Base-by-base conservation (phyloP, 768 basidiomycete species). In the Hemileccinum rubropunctum region DNA sequence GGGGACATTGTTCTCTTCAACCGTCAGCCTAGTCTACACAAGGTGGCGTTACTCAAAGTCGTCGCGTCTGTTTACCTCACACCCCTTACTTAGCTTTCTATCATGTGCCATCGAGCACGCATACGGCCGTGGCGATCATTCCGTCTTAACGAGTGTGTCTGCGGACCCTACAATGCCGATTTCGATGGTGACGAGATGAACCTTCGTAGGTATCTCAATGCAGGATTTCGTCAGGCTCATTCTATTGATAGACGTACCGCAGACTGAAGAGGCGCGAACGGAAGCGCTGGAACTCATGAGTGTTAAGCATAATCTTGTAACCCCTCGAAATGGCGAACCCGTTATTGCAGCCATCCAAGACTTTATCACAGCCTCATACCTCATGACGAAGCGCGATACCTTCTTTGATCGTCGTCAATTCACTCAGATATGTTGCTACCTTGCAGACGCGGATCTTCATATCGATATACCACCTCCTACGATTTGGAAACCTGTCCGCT, bases 171-270 rank as follows among this genome's bases (percentile, higher is more conserved):
- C 72, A 98, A 98, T 64, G 97, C 97, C 42, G 97, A 99, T 76
- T 99, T 99, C 57, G 97, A 99, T 66, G 97, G 97, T 53, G 97
- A 99, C 66, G 97, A 99, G 68, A 99, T 99, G 97, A 99, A 99
- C 71, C 74, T 99, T 61, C 97, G 95, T 95, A 62, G 61, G 91
- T 65, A 44, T 40, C 52, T 13, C 33, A 26, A 23, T 45, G 34
- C 4, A 55, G 4, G 15, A 2, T 27, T 53, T 43, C 27, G 49
- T 17, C 5, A 18, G 6, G 13, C 42, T 59, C 37, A 54, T 45
- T 23, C 3, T 18, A 4, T 47, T 40, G 18, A 17, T 13, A 98
- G 95, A 99, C 69, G 92, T 99, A 2, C 97, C 97, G 0, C 97
- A 99, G 69, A 99, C 97, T 0, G 97, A 99, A 69, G 97, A 99